A percentile compares a stretch with the other conserved stretches of the same genome.
Evolutionary conservation across 192 early-diverging fungal species (phyloP).

Genomic region (Ramicandelaber brevisporus): DNA sequence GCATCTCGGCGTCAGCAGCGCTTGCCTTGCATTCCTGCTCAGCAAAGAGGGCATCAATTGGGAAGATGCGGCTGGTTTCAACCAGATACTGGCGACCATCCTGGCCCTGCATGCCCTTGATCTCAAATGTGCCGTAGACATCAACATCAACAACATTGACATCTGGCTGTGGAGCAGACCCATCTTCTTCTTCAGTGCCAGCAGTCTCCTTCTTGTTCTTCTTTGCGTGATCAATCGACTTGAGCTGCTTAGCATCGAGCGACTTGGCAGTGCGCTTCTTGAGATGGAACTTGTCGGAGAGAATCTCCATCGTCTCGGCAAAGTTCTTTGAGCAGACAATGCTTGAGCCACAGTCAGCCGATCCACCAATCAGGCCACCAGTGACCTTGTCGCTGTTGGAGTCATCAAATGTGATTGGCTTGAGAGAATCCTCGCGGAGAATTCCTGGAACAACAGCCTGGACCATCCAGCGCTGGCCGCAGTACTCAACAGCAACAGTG

Average conservation of each 20-base stretch:
- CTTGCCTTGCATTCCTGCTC: conserved; percentile 31
- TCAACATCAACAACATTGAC: not conserved
- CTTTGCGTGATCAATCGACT: no score
- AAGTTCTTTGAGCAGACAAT: no score
- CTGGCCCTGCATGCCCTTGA: conserved; percentile 76
- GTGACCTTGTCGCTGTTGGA: conserved; percentile 60
- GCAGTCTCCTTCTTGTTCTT: no score
- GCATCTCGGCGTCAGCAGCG: conserved; percentile 18
- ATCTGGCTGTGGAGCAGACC: not conserved
- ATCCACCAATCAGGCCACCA: no score
- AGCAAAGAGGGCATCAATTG: conserved; percentile 73
- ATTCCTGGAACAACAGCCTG: conserved; percentile 85
- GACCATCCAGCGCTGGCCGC: conserved; percentile 69
- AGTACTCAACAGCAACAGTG: conserved; percentile 80
- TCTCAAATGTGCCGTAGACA: conserved; percentile 69
- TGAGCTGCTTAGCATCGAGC: no score
- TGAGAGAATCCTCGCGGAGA: conserved; percentile 43
- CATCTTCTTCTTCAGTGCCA: no score
- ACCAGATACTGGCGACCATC: conserved; percentile 80
- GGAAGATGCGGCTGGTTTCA: conserved; percentile 77
- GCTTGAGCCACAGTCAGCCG: no score
- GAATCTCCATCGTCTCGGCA: no score
- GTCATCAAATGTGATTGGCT: conserved; percentile 70
- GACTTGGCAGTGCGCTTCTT: no score
- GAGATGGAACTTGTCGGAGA: no score